A percentile compares a stretch with the other conserved stretches of the same genome.
phyloP scores from a whole-genome alignment of 2,329 filamentous ascomycete genomes.

The Monilinia laxa region DNA sequence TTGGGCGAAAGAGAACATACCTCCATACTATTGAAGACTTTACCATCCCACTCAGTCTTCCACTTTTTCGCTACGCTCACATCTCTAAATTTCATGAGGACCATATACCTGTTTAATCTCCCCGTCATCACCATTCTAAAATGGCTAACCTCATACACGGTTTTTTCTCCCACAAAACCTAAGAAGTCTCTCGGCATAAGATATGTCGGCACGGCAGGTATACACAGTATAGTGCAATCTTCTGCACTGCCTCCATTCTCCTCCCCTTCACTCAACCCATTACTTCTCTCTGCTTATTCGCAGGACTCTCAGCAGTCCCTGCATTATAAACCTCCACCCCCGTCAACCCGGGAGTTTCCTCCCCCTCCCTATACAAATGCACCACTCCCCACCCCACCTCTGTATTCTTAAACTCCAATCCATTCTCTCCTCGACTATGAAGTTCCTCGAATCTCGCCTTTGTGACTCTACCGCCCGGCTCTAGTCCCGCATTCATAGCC shows the following conservation, averaged over 20 bases:
- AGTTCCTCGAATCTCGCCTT: conserved; percentile 75
- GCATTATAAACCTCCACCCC: conserved; percentile 34
- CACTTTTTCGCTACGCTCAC: conserved; percentile 73
- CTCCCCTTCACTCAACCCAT: conserved; percentile 33
- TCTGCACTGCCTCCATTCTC: conserved; percentile 42
- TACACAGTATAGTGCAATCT: conserved; percentile 84
- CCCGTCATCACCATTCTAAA: conserved; percentile 93
- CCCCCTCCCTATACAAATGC: conserved; percentile 84
- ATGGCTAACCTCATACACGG: conserved; percentile 83
- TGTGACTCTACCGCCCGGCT: conserved; percentile 62
- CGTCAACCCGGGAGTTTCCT: conserved; percentile 66
- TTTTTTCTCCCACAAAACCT: conserved; percentile 86
- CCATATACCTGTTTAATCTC: conserved; percentile 87
- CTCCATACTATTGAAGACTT: conserved; percentile 88
- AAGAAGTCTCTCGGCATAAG: conserved; percentile 88
- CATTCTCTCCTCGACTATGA: background rate
- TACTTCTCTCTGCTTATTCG: conserved; percentile 32
- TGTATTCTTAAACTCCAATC: conserved; percentile 64
- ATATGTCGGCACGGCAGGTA: conserved; percentile 91
- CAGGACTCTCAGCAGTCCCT: conserved; percentile 8
- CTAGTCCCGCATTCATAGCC: conserved; percentile 38
- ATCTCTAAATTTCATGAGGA: conserved; percentile 88
- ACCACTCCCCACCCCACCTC: conserved; percentile 90
- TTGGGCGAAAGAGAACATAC: conserved; percentile 48
- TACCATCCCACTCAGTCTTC: conserved; percentile 86